phyloP scores from a whole-genome alignment of 2,329 filamentous ascomycete species.

The Hypoxylon sp. region DNA sequence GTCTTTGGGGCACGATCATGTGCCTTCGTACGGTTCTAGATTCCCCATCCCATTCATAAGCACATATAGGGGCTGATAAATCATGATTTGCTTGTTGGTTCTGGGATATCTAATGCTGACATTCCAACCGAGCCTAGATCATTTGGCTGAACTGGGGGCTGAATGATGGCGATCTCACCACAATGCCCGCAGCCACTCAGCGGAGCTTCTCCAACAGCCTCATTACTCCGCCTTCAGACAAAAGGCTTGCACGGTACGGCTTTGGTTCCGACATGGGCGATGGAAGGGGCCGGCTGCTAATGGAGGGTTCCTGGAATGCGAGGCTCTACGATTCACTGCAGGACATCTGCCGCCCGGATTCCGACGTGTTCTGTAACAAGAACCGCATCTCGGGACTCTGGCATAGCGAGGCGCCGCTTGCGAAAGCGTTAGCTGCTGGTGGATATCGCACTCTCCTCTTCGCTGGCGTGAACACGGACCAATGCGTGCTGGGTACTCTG shows the following conservation, averaged over 20 bases:
- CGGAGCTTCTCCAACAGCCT: constrained; percentile 61
- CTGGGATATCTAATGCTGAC: constrained; percentile 17
- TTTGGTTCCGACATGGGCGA: constrained; percentile 62
- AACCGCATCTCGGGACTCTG: constrained; percentile 70
- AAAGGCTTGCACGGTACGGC: constrained; percentile 47
- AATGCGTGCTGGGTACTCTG: constrained; percentile 69
- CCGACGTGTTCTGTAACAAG: constrained; percentile 67
- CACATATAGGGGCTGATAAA: constrained; percentile 12
- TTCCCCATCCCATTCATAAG: constrained; percentile 15
- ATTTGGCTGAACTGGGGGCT: constrained; percentile 63
- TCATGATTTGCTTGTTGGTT: background rate
- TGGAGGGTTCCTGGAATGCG: constrained; percentile 69
- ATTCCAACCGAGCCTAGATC: constrained; percentile 29
- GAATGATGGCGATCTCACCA: constrained; percentile 61
- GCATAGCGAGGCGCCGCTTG: constrained; percentile 57
- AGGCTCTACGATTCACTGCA: constrained; percentile 62
- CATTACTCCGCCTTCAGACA: constrained; percentile 43
- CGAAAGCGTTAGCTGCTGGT: constrained; percentile 19
- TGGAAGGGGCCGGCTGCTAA: constrained; percentile 60
- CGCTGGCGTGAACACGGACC: constrained; percentile 71
- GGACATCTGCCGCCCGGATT: constrained; percentile 52
- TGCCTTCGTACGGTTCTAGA: background rate
- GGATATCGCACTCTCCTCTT: constrained; percentile 63
- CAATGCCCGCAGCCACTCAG: constrained; percentile 63
- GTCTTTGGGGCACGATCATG: background rate